Conservation (phyloP, 108 stramenopile genomes). For the Pseudonitzschia pungens region DNA sequence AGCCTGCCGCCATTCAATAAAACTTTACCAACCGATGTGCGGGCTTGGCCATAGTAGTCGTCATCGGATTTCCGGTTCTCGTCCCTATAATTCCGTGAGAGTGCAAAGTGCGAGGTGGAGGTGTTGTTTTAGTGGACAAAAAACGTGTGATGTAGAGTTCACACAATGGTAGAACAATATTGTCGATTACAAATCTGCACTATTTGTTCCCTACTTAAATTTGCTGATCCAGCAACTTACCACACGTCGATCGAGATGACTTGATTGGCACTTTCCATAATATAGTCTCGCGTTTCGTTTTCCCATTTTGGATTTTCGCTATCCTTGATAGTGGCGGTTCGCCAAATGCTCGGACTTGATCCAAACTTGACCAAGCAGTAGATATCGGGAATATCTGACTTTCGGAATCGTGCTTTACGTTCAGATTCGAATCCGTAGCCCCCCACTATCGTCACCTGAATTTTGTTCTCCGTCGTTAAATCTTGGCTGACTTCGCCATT, state of each 20-base stretch:
- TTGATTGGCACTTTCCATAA: constrained; percentile 3
- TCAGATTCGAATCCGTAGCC: constrained; percentile 6
- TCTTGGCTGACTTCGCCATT: no score
- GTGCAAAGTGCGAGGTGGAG: neutral
- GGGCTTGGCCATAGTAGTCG: constrained; percentile 10
- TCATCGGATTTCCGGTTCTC: constrained; percentile 2
- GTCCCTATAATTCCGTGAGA: neutral
- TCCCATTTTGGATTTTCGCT: neutral
- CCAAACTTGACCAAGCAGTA: constrained; percentile 7
- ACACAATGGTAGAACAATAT: no score
- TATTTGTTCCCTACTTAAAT: no score
- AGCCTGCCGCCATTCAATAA: constrained; percentile 4
- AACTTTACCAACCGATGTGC: constrained; percentile 6
- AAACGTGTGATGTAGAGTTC: no score
- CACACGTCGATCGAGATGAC: constrained; percentile 10
- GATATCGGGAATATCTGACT: constrained; percentile 4
- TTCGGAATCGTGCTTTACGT: neutral
- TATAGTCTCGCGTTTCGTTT: neutral
- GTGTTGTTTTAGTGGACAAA: no score
- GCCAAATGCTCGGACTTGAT: neutral
- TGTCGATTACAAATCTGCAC: no score
- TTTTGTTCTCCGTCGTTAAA: neutral
- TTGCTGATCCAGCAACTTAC: neutral
- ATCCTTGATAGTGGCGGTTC: constrained; percentile 10
- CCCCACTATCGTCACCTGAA: neutral